These are phyloP conservation scores for Prunus yedoensis DNA, from an alignment of 331 rosid species.

Conservation along the genomic window DNA sequence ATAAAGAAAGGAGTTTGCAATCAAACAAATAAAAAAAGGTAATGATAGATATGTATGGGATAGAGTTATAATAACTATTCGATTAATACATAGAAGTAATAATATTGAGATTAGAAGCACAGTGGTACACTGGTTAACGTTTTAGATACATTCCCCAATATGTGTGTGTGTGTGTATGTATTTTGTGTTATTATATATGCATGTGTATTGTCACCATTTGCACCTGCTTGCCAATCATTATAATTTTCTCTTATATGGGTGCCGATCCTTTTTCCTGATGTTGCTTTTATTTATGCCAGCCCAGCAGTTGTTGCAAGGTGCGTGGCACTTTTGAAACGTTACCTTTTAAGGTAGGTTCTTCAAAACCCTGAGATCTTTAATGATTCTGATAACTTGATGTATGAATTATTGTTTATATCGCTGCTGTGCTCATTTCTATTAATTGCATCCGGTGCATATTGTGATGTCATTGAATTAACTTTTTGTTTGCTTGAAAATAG, in stretches of 20 bases:
- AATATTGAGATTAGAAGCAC: no score
- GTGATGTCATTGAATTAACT: not conserved
- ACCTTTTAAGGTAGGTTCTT: slow-evolving; percentile 77
- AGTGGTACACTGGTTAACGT: no score
- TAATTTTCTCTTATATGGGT: slow-evolving; percentile 10
- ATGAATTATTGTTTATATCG: slow-evolving; percentile 15
- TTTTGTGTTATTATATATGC: not conserved
- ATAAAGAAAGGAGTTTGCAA: not conserved
- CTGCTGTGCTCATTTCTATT: slow-evolving; percentile 3
- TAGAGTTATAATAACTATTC: no score
- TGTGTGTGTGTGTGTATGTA: no score
- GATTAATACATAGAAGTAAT: no score
- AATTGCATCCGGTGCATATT: slow-evolving; percentile 5
- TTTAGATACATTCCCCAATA: no score
- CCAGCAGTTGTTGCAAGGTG: slow-evolving; percentile 98
- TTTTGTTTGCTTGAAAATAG: not conserved
- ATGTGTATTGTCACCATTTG: not conserved
- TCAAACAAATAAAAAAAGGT: no score
- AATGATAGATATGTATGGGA: no score
- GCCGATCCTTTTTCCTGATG: slow-evolving; percentile 27
- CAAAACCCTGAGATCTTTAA: slow-evolving; percentile 13
- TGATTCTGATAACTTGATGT: slow-evolving; percentile 10
- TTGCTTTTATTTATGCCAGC: slow-evolving; percentile 51
- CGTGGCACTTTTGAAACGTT: slow-evolving; percentile 91
- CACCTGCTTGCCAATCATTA: slow-evolving; percentile 5